Base-by-base conservation (phyloP, 1,284 basidiomycete species). In the Ceratobasidium papillatum region DNA sequence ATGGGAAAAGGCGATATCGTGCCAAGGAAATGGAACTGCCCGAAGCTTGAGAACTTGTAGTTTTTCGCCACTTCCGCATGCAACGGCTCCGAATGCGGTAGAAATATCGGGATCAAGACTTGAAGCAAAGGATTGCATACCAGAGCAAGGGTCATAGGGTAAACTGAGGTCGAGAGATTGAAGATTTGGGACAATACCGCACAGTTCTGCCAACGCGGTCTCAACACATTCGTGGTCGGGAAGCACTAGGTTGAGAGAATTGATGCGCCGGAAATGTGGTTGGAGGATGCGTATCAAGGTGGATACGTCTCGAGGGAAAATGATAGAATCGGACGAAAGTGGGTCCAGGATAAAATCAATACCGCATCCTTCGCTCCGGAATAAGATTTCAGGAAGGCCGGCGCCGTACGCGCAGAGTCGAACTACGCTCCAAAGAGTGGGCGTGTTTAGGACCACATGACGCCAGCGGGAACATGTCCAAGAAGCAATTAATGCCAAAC, bases 391-490 rank as follows among this genome's bases (percentile, higher is more conserved):
- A 7, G 68, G 22, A 17, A 71, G 45, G 9, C 68, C 68, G 22
- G 68, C 56, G 17, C 68, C 68, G 54, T 71, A 71, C 7, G 41
- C 17, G 32, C 68, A 58, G 1, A 59, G 41, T 8, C 68, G 41
- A 11, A 71, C 68, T 52, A 41, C 43, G 43, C 52, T 71, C 68
- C 68, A 71, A 17, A 71, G 68, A 11, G 68, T 71, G 25, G 68
- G 68, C 7, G 68, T 71, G 19, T 71, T 36, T 14, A 71, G 43
- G 25, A 71, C 68, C 7, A 71, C 41, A 22, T 36, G 17, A 38
- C 68, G 68, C 68, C 68, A 71, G 68, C 68, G 68, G 38, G 56
- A 59, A 30, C 68, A 71, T 9, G 54, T 71, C 68, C 68, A 71
- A 30, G 68, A 71, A 41, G 68, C 68, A 45, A 71, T 12, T 17